Evolutionary conservation across 257 asterid species (phyloP), one percentile per base, ranked within the genome.

Genomic region (Vinca minor): DNA sequence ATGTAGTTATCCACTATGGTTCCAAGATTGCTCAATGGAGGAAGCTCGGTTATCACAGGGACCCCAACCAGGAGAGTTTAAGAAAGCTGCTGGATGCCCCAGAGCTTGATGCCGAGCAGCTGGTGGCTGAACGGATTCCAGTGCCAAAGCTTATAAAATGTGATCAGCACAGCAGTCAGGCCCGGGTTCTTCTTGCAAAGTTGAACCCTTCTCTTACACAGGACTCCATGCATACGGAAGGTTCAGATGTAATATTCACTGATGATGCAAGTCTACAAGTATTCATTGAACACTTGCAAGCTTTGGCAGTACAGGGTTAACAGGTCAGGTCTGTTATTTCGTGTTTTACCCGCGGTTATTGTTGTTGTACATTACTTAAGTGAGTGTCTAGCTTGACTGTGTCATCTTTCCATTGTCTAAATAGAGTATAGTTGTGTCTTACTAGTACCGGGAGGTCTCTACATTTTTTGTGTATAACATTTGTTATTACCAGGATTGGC

Each of bases 141-240:
- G 96, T 87, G 46, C 98, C 97, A 5, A 89, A 82, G 70, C 78
- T 87, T n/a, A 61, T 89, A 2, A 89, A 75, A 66, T 92, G 98
- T 47, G 98, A 92, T 26, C 98, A 92, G 69, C 98, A 92, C 56
- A 71, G 98, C 65, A 92, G 98, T 76, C 96, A 87, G 73, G 98
- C 97, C 6, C 78, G 98, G 79, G 82, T 85, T 80, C 94, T 92
- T 63, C 94, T 92, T 36, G 96, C 97, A 4, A 87, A 85, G 82
- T 66, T 92, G 56, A 92, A 92, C 71, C 98, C 98, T 11, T 92
- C 98, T 1, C 83, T 87, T 15, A 89, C 96, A 4, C 98, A 84
- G 54, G 71, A 84, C 47, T 86, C 95, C 13, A 81, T 74, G 0
- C 53, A 82, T 60, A 41, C 71, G 0, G 82, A 76, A 21, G 96